Evolutionary conservation across 805 yeast species (phyloP).

Genomic region (Cyberlindnera lachancei): DNA sequence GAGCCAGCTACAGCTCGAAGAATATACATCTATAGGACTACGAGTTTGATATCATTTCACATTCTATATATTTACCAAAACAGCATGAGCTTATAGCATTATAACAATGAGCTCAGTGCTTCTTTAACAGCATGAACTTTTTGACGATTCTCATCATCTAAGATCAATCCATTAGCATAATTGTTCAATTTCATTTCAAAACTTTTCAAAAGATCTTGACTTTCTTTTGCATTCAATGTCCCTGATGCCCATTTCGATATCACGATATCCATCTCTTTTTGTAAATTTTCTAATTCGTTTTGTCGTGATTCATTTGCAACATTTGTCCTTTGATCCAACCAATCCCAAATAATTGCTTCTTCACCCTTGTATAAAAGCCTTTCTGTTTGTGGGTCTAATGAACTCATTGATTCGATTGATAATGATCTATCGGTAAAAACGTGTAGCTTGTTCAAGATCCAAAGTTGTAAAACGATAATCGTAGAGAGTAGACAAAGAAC

Average conservation of each 20-base stretch:
- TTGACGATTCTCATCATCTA: constrained; percentile 3
- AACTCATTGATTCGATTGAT: neutral
- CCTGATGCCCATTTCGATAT: constrained; percentile 17
- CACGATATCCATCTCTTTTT: constrained; percentile 17
- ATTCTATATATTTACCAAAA: too few relatives aligned
- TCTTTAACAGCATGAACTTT: constrained; percentile 11
- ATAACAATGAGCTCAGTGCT: constrained; percentile 13
- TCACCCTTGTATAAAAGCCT: constrained; percentile 15
- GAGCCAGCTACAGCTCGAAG: too few relatives aligned
- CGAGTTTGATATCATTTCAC: too few relatives aligned
- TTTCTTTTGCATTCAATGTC: constrained; percentile 12
- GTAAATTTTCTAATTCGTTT: constrained; percentile 4
- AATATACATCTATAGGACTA: too few relatives aligned
- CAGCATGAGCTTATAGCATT: neutral
- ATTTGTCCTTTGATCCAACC: constrained; percentile 24
- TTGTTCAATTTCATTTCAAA: constrained; percentile 15
- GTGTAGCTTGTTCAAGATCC: constrained; percentile 8
- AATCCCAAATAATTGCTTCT: constrained; percentile 21
- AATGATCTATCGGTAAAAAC: constrained; percentile 1
- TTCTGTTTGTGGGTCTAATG: constrained; percentile 5
- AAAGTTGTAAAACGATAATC: constrained; percentile 11
- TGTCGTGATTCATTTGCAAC: constrained; percentile 2
- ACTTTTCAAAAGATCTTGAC: constrained; percentile 7
- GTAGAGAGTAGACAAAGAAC: constrained; percentile 7
- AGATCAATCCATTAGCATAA: constrained; percentile 9